Evolutionary conservation across 1,139 yeast genomes (phyloP), one percentile per base, ranked within the genome.

Genomic region (Keqinozyma sinolaborantium): DNA sequence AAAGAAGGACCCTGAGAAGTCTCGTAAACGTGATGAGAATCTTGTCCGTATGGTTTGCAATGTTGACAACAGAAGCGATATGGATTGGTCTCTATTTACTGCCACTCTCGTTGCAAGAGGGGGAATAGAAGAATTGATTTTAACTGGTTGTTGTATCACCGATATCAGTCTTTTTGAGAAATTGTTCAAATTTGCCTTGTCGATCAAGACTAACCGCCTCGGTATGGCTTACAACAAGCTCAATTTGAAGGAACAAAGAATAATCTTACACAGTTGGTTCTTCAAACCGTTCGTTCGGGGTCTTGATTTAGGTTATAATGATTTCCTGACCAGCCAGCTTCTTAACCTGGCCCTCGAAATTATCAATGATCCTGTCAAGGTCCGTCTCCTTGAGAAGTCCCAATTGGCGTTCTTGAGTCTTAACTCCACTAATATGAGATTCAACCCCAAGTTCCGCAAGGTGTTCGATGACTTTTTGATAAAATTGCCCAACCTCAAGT

Each of bases 51-150:
- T 83, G 94, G 50, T 51, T 13, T 70, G 80, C 42, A 77, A 78
- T 43, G 52, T 58, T 35, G 73, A 73, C 12, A 72, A 79, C 38
- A 62, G 94, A 44, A 67, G 79, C 6, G 90, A 82, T 38, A 78
- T 79, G 81, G 84, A 83, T 48, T 83, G 94, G 94, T 64, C 80
- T 14, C 56, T 83, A 26, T 64, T 83, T 40, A 78, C 80, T 3
- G 90, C 88, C 1, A 71, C 88, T 0, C 50, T 83, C 9, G 74
- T 81, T 10, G 77, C 79, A 2, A 63, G 86, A 40, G 82, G 80
- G 23, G 90, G 90, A 18, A 64, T 83, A n/a, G 86, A 79, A 34
- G 90, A 82, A 45, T 56, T 83, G 34, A 72, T 83, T 23, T 53
- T 83, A 32, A 79, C 83, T 10, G 92, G 94, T 16, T 83, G 90